Conservation (phyloP, 2,329 filamentous ascomycete genomes). For the Ophiostoma perfectum region DNA sequence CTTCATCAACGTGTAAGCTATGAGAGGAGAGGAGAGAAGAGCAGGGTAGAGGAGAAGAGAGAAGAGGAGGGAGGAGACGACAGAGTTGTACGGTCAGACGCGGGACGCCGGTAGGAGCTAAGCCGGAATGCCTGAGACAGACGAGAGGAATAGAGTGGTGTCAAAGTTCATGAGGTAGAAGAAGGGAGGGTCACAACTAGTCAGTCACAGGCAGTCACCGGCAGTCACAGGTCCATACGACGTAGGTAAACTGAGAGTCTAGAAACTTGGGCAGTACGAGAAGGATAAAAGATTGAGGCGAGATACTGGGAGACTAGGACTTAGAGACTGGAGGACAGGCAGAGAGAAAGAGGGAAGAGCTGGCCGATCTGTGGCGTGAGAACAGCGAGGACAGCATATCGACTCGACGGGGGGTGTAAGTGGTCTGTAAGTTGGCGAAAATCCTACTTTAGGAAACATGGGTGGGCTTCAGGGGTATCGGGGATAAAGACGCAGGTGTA, state of each 20-base stretch:
- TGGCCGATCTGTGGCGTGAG: constrained; percentile 33
- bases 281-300: neutral
- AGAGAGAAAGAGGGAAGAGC: neutral
- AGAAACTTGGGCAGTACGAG: neutral
- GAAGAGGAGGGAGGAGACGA: neutral
- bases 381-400: no score
- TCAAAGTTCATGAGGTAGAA: no score
- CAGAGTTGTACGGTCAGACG: constrained; percentile 39
- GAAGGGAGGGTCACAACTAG: constrained; percentile 21
- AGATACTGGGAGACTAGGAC: neutral
- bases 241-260: no score
- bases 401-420: constrained; percentile 36
- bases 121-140: constrained; percentile 48
- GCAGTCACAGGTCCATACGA: no score
- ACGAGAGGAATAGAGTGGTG: no score
- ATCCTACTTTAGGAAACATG: neutral
- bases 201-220: no score
- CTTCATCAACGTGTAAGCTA: neutral
- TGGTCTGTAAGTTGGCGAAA: constrained; percentile 27
- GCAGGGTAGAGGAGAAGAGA: constrained; percentile 1
- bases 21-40: neutral
- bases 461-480: neutral
- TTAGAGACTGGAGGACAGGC: neutral
- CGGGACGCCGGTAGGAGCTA: constrained; percentile 49
- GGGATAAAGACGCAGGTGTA: neutral